Evolutionary conservation across 208 protist genomes (phyloP), one percentile per base, ranked within the genome.

Genomic region (Polymyxa betae): DNA sequence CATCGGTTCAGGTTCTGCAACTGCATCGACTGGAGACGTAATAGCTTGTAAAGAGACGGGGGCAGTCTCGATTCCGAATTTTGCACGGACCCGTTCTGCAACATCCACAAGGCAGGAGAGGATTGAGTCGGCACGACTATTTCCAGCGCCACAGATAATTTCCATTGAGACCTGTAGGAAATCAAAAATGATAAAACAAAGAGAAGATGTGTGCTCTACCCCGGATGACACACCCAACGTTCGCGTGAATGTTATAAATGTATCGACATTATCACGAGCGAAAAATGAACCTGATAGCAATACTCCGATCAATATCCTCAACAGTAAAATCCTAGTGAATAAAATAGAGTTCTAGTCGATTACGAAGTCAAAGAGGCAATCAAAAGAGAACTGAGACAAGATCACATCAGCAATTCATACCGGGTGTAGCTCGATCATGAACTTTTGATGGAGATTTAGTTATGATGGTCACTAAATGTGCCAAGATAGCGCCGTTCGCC

Each of bases 221-320:
- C 35, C 16, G 35, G 35, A 5, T 5, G n/a, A 35, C 5, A 82
- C 72, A 38, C 72, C 72, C 5, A 35, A 5, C 16, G 5, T 82
- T 5, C n/a, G 72, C 16, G 72, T n/a, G 40, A 38, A 82, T 5
- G 72, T 82, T 43, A 82, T 5, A 43, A 82, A 82, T 5, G 35
- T 5, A n/a, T 82, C n/a, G 40, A 82, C 35, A n/a, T 82, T 82
- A 43, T 82, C 72, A 20, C 72, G 72, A 40, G 72, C 72, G 35
- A 82, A 82, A 43, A 82, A 82, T 38, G 72, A 82, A 5, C 49
- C 49, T 60, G 49, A 60, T n/a, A n/a, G n/a, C n/a, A n/a, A n/a
- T n/a, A n/a, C n/a, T n/a, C n/a, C n/a, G n/a, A n/a, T n/a, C n/a
- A n/a, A n/a, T n/a, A n/a, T n/a, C n/a, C n/a, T n/a, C n/a, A n/a